Evolutionary conservation across 1,284 basidiomycete genomes (phyloP).

Genomic region (Puccinia coronata): DNA sequence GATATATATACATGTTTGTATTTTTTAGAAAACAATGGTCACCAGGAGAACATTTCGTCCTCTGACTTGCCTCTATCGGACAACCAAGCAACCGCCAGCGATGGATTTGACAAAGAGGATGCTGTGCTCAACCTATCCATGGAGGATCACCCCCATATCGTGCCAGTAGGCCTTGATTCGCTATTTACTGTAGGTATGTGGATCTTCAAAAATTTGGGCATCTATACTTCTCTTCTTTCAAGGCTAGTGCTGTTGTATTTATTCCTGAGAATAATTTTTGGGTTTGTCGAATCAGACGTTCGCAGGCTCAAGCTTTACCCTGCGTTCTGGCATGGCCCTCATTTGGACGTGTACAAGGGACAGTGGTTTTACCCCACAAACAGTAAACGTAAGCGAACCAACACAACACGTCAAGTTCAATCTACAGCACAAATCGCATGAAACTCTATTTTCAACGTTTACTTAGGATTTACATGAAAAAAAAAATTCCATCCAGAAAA

Average conservation of each 20-base stretch:
- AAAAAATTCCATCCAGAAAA: constrained; percentile 51
- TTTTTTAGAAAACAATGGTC: neutral
- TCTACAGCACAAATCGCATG: neutral
- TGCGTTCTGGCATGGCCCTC: constrained; percentile 48
- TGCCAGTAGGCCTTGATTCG: constrained; percentile 56
- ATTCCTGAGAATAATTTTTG: neutral
- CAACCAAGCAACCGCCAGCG: neutral
- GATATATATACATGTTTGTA: neutral
- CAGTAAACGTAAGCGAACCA: constrained; percentile 52
- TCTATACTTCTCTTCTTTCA: no score
- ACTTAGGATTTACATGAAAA: neutral
- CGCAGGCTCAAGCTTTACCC: constrained; percentile 37
- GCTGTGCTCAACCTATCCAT: constrained; percentile 37
- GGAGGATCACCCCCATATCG: constrained; percentile 51
- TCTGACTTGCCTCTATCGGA: neutral
- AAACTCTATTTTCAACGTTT: neutral
- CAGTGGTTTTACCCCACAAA: constrained; percentile 48
- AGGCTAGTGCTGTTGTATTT: no score
- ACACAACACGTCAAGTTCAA: neutral
- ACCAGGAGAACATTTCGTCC: neutral
- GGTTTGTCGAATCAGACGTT: constrained; percentile 9
- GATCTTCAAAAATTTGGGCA: no score
- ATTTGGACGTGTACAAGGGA: constrained; percentile 36
- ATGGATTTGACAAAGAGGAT: constrained; percentile 33
- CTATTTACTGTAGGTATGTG: constrained; percentile 55